These are phyloP conservation scores for Nemania diffusa DNA, from an alignment of 2,329 filamentous ascomycete species.

Conservation along the genomic window DNA sequence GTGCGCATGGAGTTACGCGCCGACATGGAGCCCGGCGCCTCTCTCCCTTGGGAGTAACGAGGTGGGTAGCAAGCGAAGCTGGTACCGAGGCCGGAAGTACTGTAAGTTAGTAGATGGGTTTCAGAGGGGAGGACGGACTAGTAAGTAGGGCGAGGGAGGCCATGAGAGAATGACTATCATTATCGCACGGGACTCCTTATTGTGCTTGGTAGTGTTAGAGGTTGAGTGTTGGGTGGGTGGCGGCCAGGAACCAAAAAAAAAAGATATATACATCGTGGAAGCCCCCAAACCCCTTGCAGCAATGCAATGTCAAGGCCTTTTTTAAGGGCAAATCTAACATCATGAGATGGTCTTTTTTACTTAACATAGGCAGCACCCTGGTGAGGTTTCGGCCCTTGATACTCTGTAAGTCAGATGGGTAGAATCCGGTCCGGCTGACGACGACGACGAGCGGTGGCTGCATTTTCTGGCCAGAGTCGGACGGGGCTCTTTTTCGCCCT, in stretches of 20 bases:
- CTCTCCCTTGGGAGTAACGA: not conserved
- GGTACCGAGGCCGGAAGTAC: not conserved
- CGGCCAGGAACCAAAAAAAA: conserved; percentile 8
- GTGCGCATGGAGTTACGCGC: conserved; percentile 30
- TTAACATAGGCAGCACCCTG: too few species aligned
- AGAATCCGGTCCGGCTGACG: conserved; percentile 14
- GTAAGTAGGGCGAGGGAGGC: not conserved
- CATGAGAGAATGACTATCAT: not conserved
- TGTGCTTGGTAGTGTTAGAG: conserved; percentile 11
- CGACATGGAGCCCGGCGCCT: conserved; percentile 16
- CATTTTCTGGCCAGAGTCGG: not conserved
- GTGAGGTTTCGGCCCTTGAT: conserved; percentile 15
- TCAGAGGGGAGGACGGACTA: not conserved
- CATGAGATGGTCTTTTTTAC: not conserved
- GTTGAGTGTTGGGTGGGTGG: conserved; percentile 6
- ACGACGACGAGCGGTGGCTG: not conserved
- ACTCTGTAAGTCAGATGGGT: not conserved
- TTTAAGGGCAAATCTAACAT: not conserved
- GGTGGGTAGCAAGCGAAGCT: not conserved
- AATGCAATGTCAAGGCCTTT: conserved; percentile 12
- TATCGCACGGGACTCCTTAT: not conserved
- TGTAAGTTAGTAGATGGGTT: not conserved
- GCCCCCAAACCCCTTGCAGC: conserved; percentile 16
- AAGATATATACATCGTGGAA: not conserved
- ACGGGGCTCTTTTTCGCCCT: not conserved